These are phyloP conservation scores for Lachnellula occidentalis DNA, from an alignment of 2,329 filamentous ascomycete species.

Conservation along the genomic window DNA sequence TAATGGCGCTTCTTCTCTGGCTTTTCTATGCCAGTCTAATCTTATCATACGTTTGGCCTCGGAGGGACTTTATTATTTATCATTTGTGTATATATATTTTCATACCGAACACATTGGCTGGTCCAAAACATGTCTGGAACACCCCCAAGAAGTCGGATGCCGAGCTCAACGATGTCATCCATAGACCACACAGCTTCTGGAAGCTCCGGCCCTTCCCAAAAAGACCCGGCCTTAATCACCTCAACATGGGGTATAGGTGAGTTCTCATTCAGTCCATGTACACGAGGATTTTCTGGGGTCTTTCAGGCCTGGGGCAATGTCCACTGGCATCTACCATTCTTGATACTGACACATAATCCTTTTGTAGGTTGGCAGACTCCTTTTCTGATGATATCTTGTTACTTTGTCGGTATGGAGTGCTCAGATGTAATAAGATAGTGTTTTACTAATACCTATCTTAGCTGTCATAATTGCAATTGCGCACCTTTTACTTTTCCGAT, in stretches of 20 bases:
- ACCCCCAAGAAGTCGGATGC: background rate
- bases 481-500: slow-evolving; percentile 19
- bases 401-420: slow-evolving; percentile 12
- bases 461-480: slow-evolving; percentile 13
- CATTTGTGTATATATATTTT: background rate
- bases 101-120: background rate
- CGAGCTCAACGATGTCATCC: background rate
- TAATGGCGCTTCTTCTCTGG: background rate
- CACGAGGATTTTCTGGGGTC: background rate
- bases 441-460: slow-evolving; percentile 1
- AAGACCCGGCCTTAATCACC: slow-evolving; percentile 12
- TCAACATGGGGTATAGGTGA: slow-evolving; percentile 5
- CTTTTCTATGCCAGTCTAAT: background rate
- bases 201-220: slow-evolving; percentile 2
- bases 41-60: background rate
- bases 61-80: background rate
- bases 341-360: too few relatives aligned
- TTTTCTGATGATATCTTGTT: slow-evolving; percentile 15
- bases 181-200: background rate
- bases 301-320: background rate
- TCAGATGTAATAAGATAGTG: background rate
- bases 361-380: slow-evolving; percentile 19
- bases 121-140: background rate
- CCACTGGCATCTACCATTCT: too few relatives aligned
- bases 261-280: too few relatives aligned